Conservation (phyloP, 2,329 filamentous ascomycete genomes). For the Clarireedia monteithiana region DNA sequence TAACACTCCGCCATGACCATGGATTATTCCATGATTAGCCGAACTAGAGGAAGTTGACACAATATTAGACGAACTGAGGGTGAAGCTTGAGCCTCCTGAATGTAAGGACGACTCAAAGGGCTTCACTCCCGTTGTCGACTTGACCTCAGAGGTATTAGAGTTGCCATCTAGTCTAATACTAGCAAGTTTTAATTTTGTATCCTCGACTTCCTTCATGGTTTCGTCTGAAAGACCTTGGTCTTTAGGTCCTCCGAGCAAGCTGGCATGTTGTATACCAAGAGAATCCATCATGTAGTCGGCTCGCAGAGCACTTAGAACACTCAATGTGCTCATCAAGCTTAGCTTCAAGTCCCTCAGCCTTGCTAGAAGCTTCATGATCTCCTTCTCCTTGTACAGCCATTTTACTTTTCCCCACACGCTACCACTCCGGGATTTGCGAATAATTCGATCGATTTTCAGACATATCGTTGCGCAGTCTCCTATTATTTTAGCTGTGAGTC, state of each 20-base stretch:
- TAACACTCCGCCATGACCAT: neutral
- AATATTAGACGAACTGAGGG: neutral
- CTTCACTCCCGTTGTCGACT: neutral
- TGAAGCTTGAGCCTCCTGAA: neutral
- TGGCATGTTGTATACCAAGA: slow-evolving; percentile 9
- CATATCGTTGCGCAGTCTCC: slow-evolving; percentile 18
- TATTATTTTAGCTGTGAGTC: slow-evolving; percentile 16
- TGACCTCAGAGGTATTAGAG: neutral
- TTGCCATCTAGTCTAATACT: neutral
- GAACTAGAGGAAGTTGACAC: neutral
- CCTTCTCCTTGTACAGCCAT: slow-evolving; percentile 20
- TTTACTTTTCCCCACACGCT: slow-evolving; percentile 12
- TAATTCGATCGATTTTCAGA: slow-evolving; percentile 13
- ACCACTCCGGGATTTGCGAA: slow-evolving; percentile 11
- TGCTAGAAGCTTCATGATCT: slow-evolving; percentile 14
- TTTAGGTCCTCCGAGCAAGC: slow-evolving; percentile 9
- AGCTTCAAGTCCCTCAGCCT: slow-evolving; percentile 17
- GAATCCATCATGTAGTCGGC: slow-evolving; percentile 15
- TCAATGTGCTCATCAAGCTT: slow-evolving; percentile 14
- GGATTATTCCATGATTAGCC: neutral
- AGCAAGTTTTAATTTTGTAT: slow-evolving; percentile 7
- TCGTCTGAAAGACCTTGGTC: neutral
- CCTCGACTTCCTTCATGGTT: slow-evolving; percentile 11
- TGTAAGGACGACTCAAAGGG: neutral
- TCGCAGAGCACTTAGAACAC: slow-evolving; percentile 11